These are phyloP conservation scores for Stagonosporopsis vannaccii DNA, from an alignment of 2,329 filamentous ascomycete genomes.

Conservation along the genomic window DNA sequence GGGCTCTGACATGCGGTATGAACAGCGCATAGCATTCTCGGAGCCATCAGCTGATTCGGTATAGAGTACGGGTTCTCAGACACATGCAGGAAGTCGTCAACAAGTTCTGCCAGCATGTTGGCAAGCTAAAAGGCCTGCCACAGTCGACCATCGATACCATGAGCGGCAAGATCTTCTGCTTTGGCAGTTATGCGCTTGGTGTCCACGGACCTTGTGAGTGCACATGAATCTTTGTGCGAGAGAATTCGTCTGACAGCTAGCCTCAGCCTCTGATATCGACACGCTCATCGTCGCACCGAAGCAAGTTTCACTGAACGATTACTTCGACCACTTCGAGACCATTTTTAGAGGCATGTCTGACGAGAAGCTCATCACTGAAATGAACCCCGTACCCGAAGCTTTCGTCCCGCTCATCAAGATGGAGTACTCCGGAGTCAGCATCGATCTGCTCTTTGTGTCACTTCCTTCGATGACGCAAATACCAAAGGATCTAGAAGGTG, in stretches of 20 bases:
- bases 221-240: background rate
- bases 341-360: constrained; percentile 79
- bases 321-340: constrained; percentile 87
- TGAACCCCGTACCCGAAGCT: constrained; percentile 85
- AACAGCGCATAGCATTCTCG: background rate
- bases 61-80: constrained; percentile 73
- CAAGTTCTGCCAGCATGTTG: constrained; percentile 86
- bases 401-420: constrained; percentile 98
- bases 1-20: constrained; percentile 82
- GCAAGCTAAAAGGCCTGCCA: constrained; percentile 74
- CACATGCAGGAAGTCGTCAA: constrained; percentile 81
- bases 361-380: constrained; percentile 79
- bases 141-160: constrained; percentile 81
- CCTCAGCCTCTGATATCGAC: constrained; percentile 91
- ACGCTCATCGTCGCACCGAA: constrained; percentile 91
- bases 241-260: constrained; percentile 7
- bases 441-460: constrained; percentile 79
- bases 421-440: constrained; percentile 87
- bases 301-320: constrained; percentile 87
- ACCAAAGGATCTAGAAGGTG: constrained; percentile 71
- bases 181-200: constrained; percentile 92
- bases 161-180: constrained; percentile 92
- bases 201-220: constrained; percentile 79
- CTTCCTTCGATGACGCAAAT: constrained; percentile 52
- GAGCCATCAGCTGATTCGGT: constrained; percentile 15